Base-by-base conservation (phyloP, 768 basidiomycete species). In the Termitomyces sp. region DNA sequence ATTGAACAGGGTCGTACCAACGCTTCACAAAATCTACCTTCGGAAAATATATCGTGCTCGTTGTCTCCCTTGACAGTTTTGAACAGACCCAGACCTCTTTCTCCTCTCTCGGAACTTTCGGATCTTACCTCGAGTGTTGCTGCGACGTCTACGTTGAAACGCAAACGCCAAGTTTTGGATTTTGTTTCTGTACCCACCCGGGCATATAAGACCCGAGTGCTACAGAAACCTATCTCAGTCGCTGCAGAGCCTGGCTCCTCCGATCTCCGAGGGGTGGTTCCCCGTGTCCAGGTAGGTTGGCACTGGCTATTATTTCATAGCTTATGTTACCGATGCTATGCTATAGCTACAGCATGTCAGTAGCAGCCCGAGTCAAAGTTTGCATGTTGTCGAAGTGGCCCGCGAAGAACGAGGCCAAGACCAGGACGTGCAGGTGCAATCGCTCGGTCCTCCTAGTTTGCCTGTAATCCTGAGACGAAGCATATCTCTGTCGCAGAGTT, bases 141-240 rank as follows among this genome's bases (percentile, higher is more conserved):
- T 22, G 16, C 14, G 16, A 10, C 39, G 8, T 24, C 44, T 39
- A 7, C 42, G 12, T 48, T 22, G 22, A 61, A 63, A 48, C 62
- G 60, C 26, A 65, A 63, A 50, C 56, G 62, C 24, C 27, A 48
- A 5, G n/a, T 63, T 4, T 18, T 65, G 9, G 62, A 65, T 37
- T 61, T 29, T 44, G 53, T 65, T 37, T 58, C 52, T 8, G 37
- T 65, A 14, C 59, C 60, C 20, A 27, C 20, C n/a, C 37, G n/a
- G 26, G 37, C 36, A 6, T 27, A 51, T 10, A 36, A 36, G 34
- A 36, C 24, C 22, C 18, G 16, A 37, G 22, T 36, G 14, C 34
- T 12, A 39, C 50, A 27, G 18, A 52, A 20, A 14, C 6, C 12
- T 6, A 20, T 12, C 8, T 51, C 18, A 6, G n/a, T 18, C 16